Conservation (phyloP, 179 eudicot genomes). For the Dionaea muscipula region DNA sequence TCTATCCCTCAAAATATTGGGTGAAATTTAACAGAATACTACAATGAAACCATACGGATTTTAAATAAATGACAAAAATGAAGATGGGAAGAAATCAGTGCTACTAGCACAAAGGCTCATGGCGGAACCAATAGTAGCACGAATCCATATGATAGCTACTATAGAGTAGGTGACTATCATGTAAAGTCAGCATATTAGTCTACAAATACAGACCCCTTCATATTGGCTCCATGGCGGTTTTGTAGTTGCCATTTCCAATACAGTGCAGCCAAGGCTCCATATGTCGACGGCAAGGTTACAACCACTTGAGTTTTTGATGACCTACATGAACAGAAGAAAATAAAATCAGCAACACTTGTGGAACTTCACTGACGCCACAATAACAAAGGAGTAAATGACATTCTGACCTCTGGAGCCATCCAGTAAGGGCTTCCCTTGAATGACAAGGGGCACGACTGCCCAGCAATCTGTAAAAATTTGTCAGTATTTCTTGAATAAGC, state of each 20-base stretch:
- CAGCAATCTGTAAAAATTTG: conserved; percentile 52
- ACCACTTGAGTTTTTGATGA: conserved; percentile 68
- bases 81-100: no score
- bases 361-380: background rate
- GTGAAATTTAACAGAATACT: no score
- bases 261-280: conserved; percentile 98
- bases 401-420: conserved; percentile 96
- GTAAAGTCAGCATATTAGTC: background rate
- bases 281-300: conserved; percentile 77
- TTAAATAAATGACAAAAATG: no score
- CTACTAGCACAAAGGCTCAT: no score
- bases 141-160: background rate
- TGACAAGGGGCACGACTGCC: conserved; percentile 79
- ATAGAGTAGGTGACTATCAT: background rate
- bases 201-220: conserved; percentile 67
- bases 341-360: conserved; percentile 6
- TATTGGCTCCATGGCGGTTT: conserved; percentile 97
- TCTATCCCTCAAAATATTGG: no score
- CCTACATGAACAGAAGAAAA: conserved; percentile 29
- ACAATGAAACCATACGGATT: no score
- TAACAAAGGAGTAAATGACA: conserved; percentile 5
- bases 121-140: no score
- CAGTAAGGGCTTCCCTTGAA: conserved; percentile 95
- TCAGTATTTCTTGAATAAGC: background rate
- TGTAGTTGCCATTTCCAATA: conserved; percentile 84